Percentiles rank a stretch among this genome's conserved stretches.
phyloP scores from a whole-genome alignment of 2,329 filamentous ascomycete species.

The Alternaria tenuissima region DNA sequence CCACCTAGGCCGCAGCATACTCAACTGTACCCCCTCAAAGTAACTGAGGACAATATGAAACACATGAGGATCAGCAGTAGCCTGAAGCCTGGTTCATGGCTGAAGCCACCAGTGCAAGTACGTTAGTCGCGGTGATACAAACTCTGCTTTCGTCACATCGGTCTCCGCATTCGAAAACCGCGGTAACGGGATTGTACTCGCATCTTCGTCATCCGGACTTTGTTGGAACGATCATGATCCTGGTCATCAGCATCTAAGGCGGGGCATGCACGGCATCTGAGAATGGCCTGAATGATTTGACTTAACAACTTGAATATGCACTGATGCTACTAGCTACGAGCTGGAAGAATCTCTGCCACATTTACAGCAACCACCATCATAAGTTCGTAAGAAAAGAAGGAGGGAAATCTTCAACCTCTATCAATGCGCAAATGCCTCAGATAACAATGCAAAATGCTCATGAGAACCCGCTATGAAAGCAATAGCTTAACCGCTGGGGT shows the following conservation, averaged over 20 bases:
- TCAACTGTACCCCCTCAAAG: background rate
- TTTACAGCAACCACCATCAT: conserved; percentile 9
- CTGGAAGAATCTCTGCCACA: background rate
- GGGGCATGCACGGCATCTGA: background rate
- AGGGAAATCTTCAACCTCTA: conserved; percentile 9
- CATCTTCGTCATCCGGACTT: background rate
- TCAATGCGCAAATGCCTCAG: background rate
- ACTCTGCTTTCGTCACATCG: background rate
- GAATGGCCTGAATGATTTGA: background rate
- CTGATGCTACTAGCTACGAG: conserved; percentile 3
- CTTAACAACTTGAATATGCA: conserved; percentile 5
- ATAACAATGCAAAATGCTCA: background rate
- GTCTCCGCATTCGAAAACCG: background rate
- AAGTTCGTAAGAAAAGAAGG: conserved; percentile 13
- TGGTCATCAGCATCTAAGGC: no score
- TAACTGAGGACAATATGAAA: background rate
- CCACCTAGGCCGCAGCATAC: background rate
- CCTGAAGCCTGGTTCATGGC: background rate
- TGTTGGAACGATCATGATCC: background rate
- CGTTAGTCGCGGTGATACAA: background rate
- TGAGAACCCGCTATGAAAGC: background rate
- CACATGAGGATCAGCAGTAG: background rate
- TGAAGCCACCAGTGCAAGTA: background rate
- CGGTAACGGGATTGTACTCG: background rate
- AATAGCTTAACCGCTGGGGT: conserved; percentile 30